Percentiles rank a stretch among this genome's conserved stretches.
Evolutionary conservation across 352 stramenopile species (phyloP).

Genomic region (Thraustotheca clavata): DNA sequence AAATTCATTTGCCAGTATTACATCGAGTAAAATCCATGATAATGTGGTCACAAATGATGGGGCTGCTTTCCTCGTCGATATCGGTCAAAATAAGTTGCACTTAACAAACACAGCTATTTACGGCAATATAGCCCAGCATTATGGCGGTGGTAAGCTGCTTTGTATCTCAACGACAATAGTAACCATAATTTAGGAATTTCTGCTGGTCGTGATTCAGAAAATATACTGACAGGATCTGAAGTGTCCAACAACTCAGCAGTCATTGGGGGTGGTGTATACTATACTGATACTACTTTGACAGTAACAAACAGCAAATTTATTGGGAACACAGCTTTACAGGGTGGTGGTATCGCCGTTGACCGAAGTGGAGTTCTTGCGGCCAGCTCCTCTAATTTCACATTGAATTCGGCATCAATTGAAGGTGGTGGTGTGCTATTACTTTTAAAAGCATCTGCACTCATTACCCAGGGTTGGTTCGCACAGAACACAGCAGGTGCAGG

Average conservation of each 20-base stretch:
- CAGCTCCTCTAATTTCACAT: not conserved
- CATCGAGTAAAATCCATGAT: not conserved
- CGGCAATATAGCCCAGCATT: slow-evolving; percentile 7
- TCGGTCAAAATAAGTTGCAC: not conserved
- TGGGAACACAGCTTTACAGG: not conserved
- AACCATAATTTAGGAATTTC: not conserved
- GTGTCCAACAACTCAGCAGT: not conserved
- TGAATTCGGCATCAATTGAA: not conserved
- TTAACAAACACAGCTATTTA: not conserved
- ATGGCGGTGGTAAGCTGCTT: slow-evolving; percentile 1
- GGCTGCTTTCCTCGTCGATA: not conserved
- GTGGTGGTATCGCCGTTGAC: slow-evolving; percentile 6
- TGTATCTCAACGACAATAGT: not conserved
- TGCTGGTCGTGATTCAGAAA: not conserved
- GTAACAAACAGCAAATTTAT: not conserved
- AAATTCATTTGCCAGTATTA: not conserved
- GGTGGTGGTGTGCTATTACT: slow-evolving; percentile 4
- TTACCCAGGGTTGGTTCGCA: not conserved
- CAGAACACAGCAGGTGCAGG: not conserved
- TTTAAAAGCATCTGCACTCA: not conserved
- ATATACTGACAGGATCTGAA: not conserved
- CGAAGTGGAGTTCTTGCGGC: not conserved
- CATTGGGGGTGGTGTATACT: not conserved
- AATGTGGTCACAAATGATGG: slow-evolving; percentile 12
- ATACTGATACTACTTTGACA: not conserved